Conservation (phyloP, 305 asterid species). For the Plantago lanceolata region DNA sequence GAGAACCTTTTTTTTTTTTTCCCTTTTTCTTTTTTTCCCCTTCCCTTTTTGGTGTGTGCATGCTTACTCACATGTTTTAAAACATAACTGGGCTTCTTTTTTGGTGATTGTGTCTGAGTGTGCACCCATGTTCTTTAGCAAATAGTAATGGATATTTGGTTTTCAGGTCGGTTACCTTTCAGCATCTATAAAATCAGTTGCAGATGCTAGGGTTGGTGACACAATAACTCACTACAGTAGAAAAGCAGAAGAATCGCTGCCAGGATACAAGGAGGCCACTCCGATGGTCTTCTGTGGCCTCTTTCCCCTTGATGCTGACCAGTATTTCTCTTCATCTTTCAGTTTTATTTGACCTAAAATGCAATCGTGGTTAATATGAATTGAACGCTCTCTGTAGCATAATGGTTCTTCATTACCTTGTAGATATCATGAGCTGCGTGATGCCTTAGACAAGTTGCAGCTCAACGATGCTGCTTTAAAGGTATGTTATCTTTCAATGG, state of each 20-base stretch:
- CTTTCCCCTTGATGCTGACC: constrained; percentile 96
- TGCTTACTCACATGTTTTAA: too few relatives aligned
- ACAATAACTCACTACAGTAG: constrained; percentile 76
- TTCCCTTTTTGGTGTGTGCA: too few relatives aligned
- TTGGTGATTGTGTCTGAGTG: background rate
- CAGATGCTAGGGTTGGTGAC: constrained; percentile 99
- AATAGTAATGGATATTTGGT: constrained; percentile 21
- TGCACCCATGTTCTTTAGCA: constrained; percentile 10
- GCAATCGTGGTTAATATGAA: constrained; percentile 16
- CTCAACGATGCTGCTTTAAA: constrained; percentile 96
- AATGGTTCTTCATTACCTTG: constrained; percentile 21
- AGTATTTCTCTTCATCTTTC: constrained; percentile 45
- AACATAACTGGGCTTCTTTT: too few relatives aligned
- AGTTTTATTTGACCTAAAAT: constrained; percentile 9
- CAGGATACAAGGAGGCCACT: constrained; percentile 96
- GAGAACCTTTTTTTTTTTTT: too few relatives aligned
- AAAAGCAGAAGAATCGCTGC: constrained; percentile 77
- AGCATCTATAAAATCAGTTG: constrained; percentile 95
- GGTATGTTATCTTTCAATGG: constrained; percentile 40
- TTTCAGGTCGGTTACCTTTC: constrained; percentile 89
- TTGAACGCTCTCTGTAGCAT: constrained; percentile 20
- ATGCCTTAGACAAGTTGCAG: constrained; percentile 92
- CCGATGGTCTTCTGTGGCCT: constrained; percentile 99
- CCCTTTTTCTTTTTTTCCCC: too few relatives aligned
- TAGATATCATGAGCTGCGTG: constrained; percentile 91